Conservation (phyloP, 164 flowering plant genomes). For the Brasenia schreberi region DNA sequence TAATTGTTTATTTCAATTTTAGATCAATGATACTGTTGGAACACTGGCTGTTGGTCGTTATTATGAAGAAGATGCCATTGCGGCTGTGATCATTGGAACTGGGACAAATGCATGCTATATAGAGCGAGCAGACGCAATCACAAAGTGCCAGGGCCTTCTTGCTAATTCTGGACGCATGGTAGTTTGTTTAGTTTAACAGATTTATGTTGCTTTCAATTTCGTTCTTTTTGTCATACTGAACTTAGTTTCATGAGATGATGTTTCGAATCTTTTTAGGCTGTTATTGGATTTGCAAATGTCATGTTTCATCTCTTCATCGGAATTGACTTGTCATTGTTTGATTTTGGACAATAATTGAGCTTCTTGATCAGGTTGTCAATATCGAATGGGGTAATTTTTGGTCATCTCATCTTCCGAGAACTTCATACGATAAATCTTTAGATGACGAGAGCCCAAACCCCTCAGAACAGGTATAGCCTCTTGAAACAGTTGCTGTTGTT, state of each 20-base stretch:
- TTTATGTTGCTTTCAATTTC: slow-evolving; percentile 23
- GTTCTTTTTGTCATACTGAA: background rate
- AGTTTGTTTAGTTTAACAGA: background rate
- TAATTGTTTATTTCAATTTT: no score
- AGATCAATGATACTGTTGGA: slow-evolving; percentile 95
- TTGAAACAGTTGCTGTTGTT: background rate
- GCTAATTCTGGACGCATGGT: slow-evolving; percentile 70
- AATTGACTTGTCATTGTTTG: background rate
- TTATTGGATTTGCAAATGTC: background rate
- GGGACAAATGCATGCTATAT: slow-evolving; percentile 95
- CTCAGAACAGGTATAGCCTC: slow-evolving; percentile 50
- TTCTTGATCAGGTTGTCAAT: slow-evolving; percentile 54
- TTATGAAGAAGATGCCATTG: slow-evolving; percentile 85
- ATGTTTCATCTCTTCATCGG: background rate
- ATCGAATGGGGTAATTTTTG: slow-evolving; percentile 97
- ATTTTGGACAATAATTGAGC: background rate
- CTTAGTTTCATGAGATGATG: background rate
- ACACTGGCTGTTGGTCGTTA: slow-evolving; percentile 87
- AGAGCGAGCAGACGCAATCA: slow-evolving; percentile 83
- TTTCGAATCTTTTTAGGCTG: no score
- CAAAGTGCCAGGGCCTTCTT: slow-evolving; percentile 77
- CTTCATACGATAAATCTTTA: slow-evolving; percentile 64
- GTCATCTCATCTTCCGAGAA: slow-evolving; percentile 91
- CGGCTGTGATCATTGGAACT: slow-evolving; percentile 85
- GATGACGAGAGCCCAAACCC: slow-evolving; percentile 82